These are phyloP conservation scores for Heliamphora exappendiculata DNA, from an alignment of 148 eudicot species.

Conservation along the genomic window DNA sequence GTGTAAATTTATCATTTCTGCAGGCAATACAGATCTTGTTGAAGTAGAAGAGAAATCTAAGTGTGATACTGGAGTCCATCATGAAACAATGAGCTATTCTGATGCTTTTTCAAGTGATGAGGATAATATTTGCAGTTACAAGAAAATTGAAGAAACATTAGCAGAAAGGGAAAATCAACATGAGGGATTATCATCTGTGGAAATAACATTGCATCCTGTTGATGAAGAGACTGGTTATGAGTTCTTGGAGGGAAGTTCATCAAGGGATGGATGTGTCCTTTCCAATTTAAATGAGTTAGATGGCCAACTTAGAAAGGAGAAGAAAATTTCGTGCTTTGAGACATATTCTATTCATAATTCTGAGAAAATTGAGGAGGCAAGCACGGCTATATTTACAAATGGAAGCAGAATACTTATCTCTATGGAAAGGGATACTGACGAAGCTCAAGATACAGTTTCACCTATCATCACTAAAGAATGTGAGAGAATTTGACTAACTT, in stretches of 20 bases:
- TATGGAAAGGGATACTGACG: background rate
- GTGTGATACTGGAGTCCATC: background rate
- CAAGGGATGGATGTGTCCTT: background rate
- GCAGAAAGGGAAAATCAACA: background rate
- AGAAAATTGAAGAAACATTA: constrained; percentile 1
- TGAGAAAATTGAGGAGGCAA: background rate
- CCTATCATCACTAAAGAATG: background rate
- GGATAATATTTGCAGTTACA: background rate
- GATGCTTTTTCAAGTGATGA: background rate
- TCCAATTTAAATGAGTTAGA: background rate
- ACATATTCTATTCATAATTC: background rate
- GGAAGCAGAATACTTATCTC: background rate
- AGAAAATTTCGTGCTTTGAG: background rate
- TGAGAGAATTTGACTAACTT: background rate
- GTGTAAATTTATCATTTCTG: background rate
- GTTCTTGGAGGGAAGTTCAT: background rate
- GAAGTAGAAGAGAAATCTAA: background rate
- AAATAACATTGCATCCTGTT: background rate
- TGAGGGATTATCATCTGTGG: background rate
- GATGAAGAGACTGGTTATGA: background rate
- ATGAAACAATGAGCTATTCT: background rate
- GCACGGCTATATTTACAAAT: background rate
- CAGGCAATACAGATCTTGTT: background rate
- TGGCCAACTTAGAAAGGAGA: background rate
- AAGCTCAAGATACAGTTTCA: background rate